phyloP scores from a whole-genome alignment of 108 stramenopile species.

The Discostella pseudostelligera region DNA sequence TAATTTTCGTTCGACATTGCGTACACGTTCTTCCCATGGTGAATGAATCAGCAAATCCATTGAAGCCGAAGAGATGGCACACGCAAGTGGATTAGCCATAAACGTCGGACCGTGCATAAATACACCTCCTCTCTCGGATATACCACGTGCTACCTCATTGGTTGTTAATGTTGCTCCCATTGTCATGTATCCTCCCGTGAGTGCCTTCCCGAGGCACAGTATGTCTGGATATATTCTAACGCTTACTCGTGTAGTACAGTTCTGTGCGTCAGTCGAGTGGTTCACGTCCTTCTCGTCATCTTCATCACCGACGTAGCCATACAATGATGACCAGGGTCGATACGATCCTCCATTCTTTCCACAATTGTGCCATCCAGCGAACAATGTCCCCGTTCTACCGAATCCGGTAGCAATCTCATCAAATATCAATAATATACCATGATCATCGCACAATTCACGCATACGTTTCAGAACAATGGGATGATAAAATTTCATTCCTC shows the following conservation, averaged over 20 bases:
- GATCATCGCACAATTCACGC: conserved; percentile 69
- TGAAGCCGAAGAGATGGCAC: conserved; percentile 70
- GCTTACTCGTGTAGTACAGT: neutral
- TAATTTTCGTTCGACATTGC: conserved; percentile 53
- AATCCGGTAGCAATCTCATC: conserved; percentile 93
- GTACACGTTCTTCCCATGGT: conserved; percentile 54
- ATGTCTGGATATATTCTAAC: conserved; percentile 69
- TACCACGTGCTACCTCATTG: conserved; percentile 60
- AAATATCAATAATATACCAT: conserved; percentile 78
- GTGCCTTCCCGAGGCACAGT: conserved; percentile 82
- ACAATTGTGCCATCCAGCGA: conserved; percentile 63
- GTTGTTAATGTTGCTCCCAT: conserved; percentile 77
- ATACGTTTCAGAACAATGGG: conserved; percentile 57
- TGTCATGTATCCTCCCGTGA: conserved; percentile 83
- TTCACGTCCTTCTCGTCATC: conserved; percentile 11
- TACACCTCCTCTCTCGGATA: conserved; percentile 54
- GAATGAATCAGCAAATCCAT: conserved; percentile 53
- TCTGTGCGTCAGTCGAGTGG: conserved; percentile 2
- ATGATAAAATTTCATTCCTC: conserved; percentile 86
- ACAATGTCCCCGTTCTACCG: conserved; percentile 83
- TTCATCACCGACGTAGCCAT: neutral
- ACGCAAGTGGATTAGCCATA: conserved; percentile 84
- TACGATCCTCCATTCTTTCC: conserved; percentile 27
- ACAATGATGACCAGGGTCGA: conserved; percentile 42
- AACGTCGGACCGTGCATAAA: conserved; percentile 88